These are phyloP conservation scores for Penicillium malachiteum DNA, from an alignment of 495 filamentous ascomycete genomes.

Conservation along the genomic window DNA sequence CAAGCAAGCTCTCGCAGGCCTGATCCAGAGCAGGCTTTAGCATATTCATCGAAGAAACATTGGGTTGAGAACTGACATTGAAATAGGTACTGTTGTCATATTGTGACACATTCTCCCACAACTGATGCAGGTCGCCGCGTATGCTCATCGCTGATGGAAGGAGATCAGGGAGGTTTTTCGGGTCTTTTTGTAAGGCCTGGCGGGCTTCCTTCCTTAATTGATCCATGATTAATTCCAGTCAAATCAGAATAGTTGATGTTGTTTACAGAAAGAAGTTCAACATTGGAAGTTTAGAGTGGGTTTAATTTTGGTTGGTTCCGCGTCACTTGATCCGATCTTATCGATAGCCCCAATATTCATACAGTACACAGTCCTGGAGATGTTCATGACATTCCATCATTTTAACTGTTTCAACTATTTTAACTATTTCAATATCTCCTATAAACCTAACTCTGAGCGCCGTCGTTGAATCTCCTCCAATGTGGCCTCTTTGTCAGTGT, in stretches of 20 bases:
- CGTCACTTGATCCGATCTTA: slow-evolving; percentile 12
- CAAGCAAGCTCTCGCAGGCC: slow-evolving; percentile 34
- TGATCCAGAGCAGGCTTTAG: slow-evolving; percentile 14
- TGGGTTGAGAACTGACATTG: slow-evolving; percentile 18
- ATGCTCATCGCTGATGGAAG: slow-evolving; percentile 1
- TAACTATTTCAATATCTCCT: background rate
- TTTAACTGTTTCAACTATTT: background rate
- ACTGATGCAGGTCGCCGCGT: slow-evolving; percentile 15
- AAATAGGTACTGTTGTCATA: slow-evolving; percentile 17
- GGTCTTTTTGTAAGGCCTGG: slow-evolving; percentile 20
- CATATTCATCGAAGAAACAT: background rate
- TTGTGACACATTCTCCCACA: slow-evolving; percentile 36
- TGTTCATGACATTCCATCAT: too few species aligned
- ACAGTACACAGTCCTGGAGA: too few species aligned
- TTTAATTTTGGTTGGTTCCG: slow-evolving; percentile 3
- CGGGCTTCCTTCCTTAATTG: slow-evolving; percentile 32
- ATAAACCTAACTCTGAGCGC: slow-evolving; percentile 56
- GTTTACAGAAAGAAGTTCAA: background rate
- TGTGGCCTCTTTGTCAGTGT: slow-evolving; percentile 56
- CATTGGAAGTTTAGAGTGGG: background rate
- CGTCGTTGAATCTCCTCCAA: slow-evolving; percentile 62
- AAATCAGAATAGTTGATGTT: background rate
- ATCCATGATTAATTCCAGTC: slow-evolving; percentile 25
- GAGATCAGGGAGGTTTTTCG: slow-evolving; percentile 9
- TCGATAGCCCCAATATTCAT: background rate